A percentile compares a stretch with the other conserved stretches of the same genome.
These are phyloP conservation scores for Geotrichum carabidarum DNA, from an alignment of 1,139 yeast genomes.

Conservation along the genomic window DNA sequence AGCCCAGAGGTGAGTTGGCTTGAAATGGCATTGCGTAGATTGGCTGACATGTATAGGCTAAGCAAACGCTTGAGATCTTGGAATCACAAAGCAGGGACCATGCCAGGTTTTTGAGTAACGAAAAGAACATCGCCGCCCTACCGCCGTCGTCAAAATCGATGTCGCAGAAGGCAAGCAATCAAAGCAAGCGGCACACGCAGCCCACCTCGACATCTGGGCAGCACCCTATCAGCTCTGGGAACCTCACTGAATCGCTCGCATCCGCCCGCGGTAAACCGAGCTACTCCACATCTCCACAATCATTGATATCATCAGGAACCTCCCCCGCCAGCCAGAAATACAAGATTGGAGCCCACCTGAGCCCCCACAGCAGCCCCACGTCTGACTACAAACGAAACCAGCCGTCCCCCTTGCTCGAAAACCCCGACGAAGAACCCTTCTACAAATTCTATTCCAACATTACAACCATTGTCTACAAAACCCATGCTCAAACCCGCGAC, in stretches of 20 bases:
- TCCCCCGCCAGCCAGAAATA: neutral
- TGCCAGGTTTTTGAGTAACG: slow-evolving; percentile 15
- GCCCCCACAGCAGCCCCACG: neutral
- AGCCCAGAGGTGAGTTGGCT: slow-evolving; percentile 18
- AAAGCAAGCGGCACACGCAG: slow-evolving; percentile 1
- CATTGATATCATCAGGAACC: neutral
- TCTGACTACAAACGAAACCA: neutral
- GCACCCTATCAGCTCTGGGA: slow-evolving; percentile 21
- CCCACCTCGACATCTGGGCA: slow-evolving; percentile 13
- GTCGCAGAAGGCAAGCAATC: neutral
- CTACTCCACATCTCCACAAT: slow-evolving; percentile 2
- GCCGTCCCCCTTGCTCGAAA: slow-evolving; percentile 7
- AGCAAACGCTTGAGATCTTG: slow-evolving; percentile 15
- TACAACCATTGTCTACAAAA: slow-evolving; percentile 29
- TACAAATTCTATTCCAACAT: slow-evolving; percentile 29
- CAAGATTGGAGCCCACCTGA: neutral
- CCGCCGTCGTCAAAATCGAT: slow-evolving; percentile 11
- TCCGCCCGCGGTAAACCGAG: slow-evolving; percentile 32
- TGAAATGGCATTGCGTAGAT: neutral
- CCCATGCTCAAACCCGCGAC: slow-evolving; percentile 19
- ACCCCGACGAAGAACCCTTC: slow-evolving; percentile 32
- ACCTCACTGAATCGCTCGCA: slow-evolving; percentile 30
- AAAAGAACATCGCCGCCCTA: slow-evolving; percentile 12
- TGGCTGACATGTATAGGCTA: slow-evolving; percentile 13
- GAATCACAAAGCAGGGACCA: slow-evolving; percentile 18